Base-by-base conservation (phyloP, 2,329 filamentous ascomycete genomes). In the Dactylellina sp. region DNA sequence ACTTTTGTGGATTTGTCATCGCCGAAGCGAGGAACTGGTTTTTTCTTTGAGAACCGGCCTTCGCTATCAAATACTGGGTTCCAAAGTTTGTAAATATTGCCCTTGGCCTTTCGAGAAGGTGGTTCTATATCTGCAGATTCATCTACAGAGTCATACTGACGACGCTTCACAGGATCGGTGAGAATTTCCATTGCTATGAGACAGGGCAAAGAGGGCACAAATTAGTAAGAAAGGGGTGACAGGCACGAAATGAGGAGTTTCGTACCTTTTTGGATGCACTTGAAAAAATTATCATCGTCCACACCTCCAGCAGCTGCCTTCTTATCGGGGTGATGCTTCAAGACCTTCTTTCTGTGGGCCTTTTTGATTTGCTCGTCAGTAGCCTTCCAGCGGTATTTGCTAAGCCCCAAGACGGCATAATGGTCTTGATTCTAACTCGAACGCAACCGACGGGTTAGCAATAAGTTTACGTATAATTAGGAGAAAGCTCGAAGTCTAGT, bases 261-360 rank as follows among this genome's bases (percentile, higher is more conserved):
- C 7, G 42, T 76, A 75, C 77, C 78, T 83, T 97, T 97, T 82
- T 99, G 96, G 82, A 99, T 99, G 83, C 96, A 99, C 87, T 99
- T 99, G 90, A 99, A 99, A 86, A 99, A 99, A 82, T 91, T 92
- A 83, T 99, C 95, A 83, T 97, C 94, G 80, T 98, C 93, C 78
- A 88, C 87, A 79, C 88, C 87, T 75, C 95, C 95, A 52, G 89
- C 87, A 25, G 95, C 95, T 14, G 96, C 95, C 85, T 96, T 96
- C 89, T 99, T 99, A 83, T 99, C 95, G 75, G 95, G 95, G 83
- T 99, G 95, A 83, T 99, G 95, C 84, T 93, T 94, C 77, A 99
- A 90, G 77, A 99, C 95, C 90, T 99, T 99, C 89, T 96, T 97
- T 85, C 95, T 92, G 85, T 99, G 94, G 78, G 96, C 95, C 79